phyloP scores from a whole-genome alignment of 169 alveolate genomes.

The Plasmodium blacklocki region DNA sequence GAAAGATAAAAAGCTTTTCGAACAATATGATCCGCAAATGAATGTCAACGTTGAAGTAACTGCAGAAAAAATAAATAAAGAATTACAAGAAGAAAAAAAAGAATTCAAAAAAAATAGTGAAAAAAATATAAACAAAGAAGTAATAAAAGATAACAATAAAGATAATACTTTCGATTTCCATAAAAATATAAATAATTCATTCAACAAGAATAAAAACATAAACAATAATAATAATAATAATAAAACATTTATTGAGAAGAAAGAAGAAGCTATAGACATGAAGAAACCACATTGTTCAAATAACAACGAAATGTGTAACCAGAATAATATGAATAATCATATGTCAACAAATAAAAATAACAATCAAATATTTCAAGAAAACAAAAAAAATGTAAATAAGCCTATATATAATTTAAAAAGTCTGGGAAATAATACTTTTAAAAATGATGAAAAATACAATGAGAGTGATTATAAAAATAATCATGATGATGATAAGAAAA shows the following conservation, averaged over 20 bases:
- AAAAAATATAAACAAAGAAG: neutral
- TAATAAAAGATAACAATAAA: neutral
- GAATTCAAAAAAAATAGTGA: neutral
- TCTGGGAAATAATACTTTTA: constrained; percentile 1
- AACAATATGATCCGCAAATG: neutral
- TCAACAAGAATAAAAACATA: neutral
- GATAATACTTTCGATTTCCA: too few species aligned
- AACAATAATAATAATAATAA: neutral
- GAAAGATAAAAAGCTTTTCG: neutral
- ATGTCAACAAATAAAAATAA: neutral
- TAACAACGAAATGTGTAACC: neutral
- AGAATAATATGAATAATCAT: neutral
- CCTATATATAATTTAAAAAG: neutral
- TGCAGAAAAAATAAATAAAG: neutral
- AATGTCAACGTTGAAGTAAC: neutral
- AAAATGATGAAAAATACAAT: neutral
- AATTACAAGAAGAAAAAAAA: neutral
- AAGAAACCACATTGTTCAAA: neutral
- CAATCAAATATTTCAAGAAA: neutral
- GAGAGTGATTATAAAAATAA: neutral
- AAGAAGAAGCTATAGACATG: neutral
- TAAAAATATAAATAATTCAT: too few species aligned
- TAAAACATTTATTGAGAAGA: neutral
- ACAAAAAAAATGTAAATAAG: neutral
- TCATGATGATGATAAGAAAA: neutral